Percentiles rank a stretch among this genome's conserved stretches.
Conservation (phyloP, 805 yeast genomes). For the Zygosaccharomyces bailii region DNA sequence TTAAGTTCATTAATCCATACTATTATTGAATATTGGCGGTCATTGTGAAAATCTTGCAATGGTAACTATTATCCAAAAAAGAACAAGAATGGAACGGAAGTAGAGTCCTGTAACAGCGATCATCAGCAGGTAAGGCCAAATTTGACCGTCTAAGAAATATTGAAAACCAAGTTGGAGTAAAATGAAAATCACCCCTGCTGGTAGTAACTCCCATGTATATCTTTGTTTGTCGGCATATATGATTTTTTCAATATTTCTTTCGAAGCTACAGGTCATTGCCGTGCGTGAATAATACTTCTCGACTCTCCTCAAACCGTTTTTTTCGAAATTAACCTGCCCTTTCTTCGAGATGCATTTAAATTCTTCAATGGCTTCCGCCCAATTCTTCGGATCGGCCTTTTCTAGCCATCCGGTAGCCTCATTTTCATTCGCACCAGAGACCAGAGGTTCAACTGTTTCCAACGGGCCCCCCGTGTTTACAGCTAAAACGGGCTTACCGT, state of each 20-base stretch:
- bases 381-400: conserved; percentile 44
- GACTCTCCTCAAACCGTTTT: conserved; percentile 35
- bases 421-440: conserved; percentile 26
- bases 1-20: background rate
- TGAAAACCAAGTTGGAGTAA: conserved; percentile 16
- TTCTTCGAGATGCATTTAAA: conserved; percentile 33
- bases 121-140: conserved; percentile 21
- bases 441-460: conserved; percentile 54
- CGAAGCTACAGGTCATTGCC: conserved; percentile 41
- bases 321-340: conserved; percentile 16
- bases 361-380: conserved; percentile 52
- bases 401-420: conserved; percentile 64
- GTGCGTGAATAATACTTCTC: conserved; percentile 36
- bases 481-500: conserved; percentile 80
- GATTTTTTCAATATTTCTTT: conserved; percentile 35
- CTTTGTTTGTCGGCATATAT: conserved; percentile 23
- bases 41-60: background rate
- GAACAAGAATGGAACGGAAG: conserved; percentile 15
- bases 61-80: background rate
- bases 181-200: conserved; percentile 15
- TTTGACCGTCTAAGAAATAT: conserved; percentile 12
- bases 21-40: background rate
- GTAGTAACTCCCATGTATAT: conserved; percentile 34
- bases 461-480: conserved; percentile 89
- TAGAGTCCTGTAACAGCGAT: conserved; percentile 10